Evolutionary conservation across 1,284 basidiomycete genomes (phyloP).

Genomic region (Jaminaea rosea): DNA sequence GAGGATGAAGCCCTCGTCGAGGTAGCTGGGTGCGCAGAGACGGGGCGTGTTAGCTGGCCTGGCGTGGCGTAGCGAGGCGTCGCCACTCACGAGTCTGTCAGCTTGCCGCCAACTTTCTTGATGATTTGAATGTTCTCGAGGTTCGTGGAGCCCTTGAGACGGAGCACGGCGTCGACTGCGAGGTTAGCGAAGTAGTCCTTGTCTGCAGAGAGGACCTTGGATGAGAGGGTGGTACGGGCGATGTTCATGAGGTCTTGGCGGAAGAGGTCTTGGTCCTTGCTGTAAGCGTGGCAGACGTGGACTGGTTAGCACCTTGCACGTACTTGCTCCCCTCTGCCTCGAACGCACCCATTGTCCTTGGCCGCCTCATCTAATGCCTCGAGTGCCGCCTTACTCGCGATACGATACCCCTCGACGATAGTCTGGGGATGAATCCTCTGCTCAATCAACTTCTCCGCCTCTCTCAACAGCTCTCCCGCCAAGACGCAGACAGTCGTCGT

Average conservation of each 20-base stretch:
- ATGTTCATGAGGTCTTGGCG: slow-evolving; percentile 89
- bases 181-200: slow-evolving; percentile 98
- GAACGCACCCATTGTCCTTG: slow-evolving; percentile 67
- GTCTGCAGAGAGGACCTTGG: slow-evolving; percentile 92
- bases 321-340: background rate
- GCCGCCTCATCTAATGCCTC: slow-evolving; percentile 73
- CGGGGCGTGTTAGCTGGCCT: no score
- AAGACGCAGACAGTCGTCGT: slow-evolving; percentile 91
- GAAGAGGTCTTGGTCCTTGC: slow-evolving; percentile 66
- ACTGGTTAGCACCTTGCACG: background rate
- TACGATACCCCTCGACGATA: slow-evolving; percentile 95
- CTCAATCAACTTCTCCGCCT: slow-evolving; percentile 89
- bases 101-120: slow-evolving; percentile 97
- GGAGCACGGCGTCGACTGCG: slow-evolving; percentile 90
- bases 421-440: slow-evolving; percentile 92
- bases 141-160: slow-evolving; percentile 90
- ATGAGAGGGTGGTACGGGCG: slow-evolving; percentile 87
- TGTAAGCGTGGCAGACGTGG: slow-evolving; percentile 38
- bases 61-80: no score
- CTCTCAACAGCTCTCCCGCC: slow-evolving; percentile 80
- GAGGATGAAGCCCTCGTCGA: slow-evolving; percentile 97
- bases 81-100: slow-evolving; percentile 93
- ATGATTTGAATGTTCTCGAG: slow-evolving; percentile 99
- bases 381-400: slow-evolving; percentile 78
- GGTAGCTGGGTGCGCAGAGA: no score